phyloP scores from a whole-genome alignment of 2,329 filamentous ascomycete species.

The Phaeosphaeriaceae sp. region DNA sequence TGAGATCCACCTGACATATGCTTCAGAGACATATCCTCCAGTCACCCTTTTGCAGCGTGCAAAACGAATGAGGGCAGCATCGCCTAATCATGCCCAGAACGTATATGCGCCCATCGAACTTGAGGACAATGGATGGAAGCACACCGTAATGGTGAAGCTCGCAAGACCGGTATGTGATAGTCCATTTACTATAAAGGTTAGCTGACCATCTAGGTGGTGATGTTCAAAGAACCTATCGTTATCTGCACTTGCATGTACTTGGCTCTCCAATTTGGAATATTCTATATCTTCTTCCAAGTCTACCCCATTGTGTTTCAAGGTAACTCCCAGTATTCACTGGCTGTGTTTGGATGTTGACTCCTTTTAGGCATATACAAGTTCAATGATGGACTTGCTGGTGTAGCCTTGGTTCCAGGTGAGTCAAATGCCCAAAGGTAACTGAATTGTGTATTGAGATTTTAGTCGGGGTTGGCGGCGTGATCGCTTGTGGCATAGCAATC shows the following conservation, averaged over 20 bases:
- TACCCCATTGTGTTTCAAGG: slow-evolving; percentile 68
- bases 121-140: slow-evolving; percentile 59
- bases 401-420: slow-evolving; percentile 20
- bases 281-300: slow-evolving; percentile 75
- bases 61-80: slow-evolving; percentile 58
- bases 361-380: slow-evolving; percentile 12
- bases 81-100: slow-evolving; percentile 52
- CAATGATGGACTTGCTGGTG: slow-evolving; percentile 10
- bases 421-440: slow-evolving; percentile 65
- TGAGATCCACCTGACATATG: background rate
- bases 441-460: slow-evolving; percentile 68
- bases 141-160: slow-evolving; percentile 67
- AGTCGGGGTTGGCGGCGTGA: slow-evolving; percentile 64
- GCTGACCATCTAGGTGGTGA: slow-evolving; percentile 56
- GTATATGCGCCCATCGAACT: slow-evolving; percentile 66
- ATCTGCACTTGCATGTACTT: slow-evolving; percentile 71
- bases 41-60: slow-evolving; percentile 54
- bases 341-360: slow-evolving; percentile 6
- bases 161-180: slow-evolving; percentile 64
- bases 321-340: slow-evolving; percentile 46
- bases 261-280: slow-evolving; percentile 63
- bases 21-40: slow-evolving; percentile 45
- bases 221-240: slow-evolving; percentile 72
- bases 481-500: slow-evolving; percentile 65
- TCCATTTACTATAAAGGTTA: slow-evolving; percentile 4